Evolutionary conservation across 2,329 filamentous ascomycete species (phyloP).

Genomic region (Fusarium drepaniforme): DNA sequence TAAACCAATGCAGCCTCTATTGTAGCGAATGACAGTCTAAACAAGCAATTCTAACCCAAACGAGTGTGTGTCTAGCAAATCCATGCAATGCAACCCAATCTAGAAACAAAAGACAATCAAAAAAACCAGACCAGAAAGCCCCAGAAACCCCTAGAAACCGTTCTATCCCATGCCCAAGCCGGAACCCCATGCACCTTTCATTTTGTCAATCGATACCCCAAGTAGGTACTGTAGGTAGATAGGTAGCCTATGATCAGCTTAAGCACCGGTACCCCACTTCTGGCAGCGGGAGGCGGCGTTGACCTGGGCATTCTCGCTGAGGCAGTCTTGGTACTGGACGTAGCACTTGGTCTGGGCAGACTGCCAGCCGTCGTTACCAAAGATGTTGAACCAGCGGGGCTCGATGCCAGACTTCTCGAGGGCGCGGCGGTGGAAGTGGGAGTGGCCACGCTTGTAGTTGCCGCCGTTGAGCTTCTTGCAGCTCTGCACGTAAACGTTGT

Average conservation of each 20-base stretch:
- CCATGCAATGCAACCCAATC: constrained; percentile 16
- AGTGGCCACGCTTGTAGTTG: constrained; percentile 31
- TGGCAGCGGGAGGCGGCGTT: constrained; percentile 55
- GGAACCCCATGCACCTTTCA: background rate
- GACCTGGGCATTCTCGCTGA: constrained; percentile 55
- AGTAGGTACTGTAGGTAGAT: constrained; percentile 2
- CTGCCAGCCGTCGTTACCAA: constrained; percentile 47
- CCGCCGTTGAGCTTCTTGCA: constrained; percentile 53
- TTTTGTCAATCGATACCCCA: constrained; percentile 1
- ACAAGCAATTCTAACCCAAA: constrained; percentile 20
- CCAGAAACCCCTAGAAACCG: background rate
- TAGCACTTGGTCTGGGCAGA: constrained; percentile 58
- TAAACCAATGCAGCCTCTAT: constrained; percentile 34
- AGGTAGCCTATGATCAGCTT: background rate
- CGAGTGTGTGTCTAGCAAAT: constrained; percentile 25
- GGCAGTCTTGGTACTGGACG: constrained; percentile 63
- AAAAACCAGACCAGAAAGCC: constrained; percentile 7
- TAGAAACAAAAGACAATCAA: constrained; percentile 2
- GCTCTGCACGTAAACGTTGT: constrained; percentile 61
- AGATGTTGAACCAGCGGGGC: constrained; percentile 43
- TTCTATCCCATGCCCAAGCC: background rate
- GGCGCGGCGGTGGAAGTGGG: constrained; percentile 42
- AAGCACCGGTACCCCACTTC: constrained; percentile 48
- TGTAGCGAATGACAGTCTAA: constrained; percentile 33
- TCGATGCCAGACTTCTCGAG: constrained; percentile 41